Evolutionary conservation across 257 asterid species (phyloP), one percentile per base, ranked within the genome.

Genomic region (Paulownia fortunei): DNA sequence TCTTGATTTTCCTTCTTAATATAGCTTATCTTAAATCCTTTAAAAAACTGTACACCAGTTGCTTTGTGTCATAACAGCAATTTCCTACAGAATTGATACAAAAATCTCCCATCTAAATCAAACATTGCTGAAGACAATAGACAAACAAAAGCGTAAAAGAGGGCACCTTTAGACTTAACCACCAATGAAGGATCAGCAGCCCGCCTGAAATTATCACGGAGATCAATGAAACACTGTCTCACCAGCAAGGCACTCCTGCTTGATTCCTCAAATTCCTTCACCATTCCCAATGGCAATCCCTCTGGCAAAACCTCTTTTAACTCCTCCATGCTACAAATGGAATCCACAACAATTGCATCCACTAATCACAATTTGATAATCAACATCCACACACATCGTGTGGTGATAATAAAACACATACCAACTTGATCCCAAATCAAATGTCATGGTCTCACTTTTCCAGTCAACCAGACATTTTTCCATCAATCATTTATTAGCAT

Each of bases 241-340:
- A 96, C 86, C 82, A 96, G 80, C 95, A 96, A 82, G n/a, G 98
- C 95, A 34, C 82, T 88, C 82, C 98, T 87, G 85, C 84, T 79
- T 18, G 98, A 88, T 66, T 89, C 98, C 88, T 91, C 98, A 27
- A 93, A 96, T 82, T 96, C 99, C 89, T 93, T 92, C 69, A 81
- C 30, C 98, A 96, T 96, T 54, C 98, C 99, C 71, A 61, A n/a
- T 0, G 98, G 97, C 72, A 92, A 82, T 37, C 99, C 99, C 85
- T 93, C 99, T 0, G 98, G 98, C 73, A 96, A 83, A 74, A 81
- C 80, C 68, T 79, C 84, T 46, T 85, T 84, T 64, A 92, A 88
- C 73, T 89, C 97, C 75, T 88, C 91, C 90, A 82, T 81, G 65
- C 99, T 96, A 84, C 68, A 79, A 84, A 80, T 19, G 2, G 62